Base-by-base conservation (phyloP, 345 rosid species). In the Syzygium grande region DNA sequence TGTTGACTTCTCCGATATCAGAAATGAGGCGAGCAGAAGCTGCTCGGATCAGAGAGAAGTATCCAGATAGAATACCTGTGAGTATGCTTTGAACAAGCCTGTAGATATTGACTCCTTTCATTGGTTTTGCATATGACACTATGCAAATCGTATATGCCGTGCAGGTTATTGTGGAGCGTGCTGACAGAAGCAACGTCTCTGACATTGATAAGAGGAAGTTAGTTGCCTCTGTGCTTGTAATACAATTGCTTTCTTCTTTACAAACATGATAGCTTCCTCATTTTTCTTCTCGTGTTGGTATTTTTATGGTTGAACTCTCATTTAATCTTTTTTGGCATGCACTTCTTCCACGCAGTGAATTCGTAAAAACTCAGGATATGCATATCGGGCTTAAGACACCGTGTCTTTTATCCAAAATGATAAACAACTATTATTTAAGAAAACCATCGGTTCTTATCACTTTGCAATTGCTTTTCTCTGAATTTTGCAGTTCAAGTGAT, bases 121-220 rank as follows among this genome's bases (percentile, higher is more conserved):
- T 51, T 23, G 56, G 25, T 85, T 86, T 59, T 86, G 49, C 49
- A 38, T 19, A 38, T 73, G 49, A 73, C 27, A 19, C 49, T 73
- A 0, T 61, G 38, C 73, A 5, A 34, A 38, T 21, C 49, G 14
- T 38, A 38, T 85, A 25, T 51, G 49, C 77, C 29, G 8, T 92
- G 89, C 93, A 97, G 99, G 98, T 97, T 85, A 96, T 97, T 91
- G 98, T 97, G 84, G 99, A 97, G 88, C 96, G 90, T 92, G 98
- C 98, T 77, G 99, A 94, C 78, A 95, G 92, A 88, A 95, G 95
- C 89, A 98, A 96, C 92, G 93, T 96, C 78, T 98, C 99, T 65
- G 98, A 96, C 84, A 97, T 97, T 90, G 99, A 97, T 90, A 97
- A 97, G 92, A 96, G 95, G 90, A 97, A 97, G 98, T 97, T 86